Conservation (phyloP, 1,284 basidiomycete genomes). For the Gomphus bonarii region DNA sequence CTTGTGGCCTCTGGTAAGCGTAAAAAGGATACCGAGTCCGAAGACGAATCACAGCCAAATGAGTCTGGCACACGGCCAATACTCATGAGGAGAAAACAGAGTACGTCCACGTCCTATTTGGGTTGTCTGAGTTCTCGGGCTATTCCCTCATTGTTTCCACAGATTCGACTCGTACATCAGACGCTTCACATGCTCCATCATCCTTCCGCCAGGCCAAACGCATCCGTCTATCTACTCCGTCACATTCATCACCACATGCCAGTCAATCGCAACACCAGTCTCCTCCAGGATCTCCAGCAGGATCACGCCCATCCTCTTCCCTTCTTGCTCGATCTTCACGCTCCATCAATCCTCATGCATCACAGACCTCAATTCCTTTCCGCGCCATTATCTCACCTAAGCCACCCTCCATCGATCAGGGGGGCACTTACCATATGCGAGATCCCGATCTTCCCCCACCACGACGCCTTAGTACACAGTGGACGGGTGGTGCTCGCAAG, state of each 20-base stretch:
- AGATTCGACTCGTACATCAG: constrained; percentile 14
- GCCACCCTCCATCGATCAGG: constrained; percentile 52
- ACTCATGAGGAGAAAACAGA: not conserved
- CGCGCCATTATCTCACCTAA: constrained; percentile 66
- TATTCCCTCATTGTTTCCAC: not conserved
- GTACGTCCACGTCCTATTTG: not conserved
- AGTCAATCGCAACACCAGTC: constrained; percentile 17
- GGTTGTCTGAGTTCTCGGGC: not conserved
- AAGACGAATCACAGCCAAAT: not conserved
- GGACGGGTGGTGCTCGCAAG: constrained; percentile 22
- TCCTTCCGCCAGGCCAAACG: constrained; percentile 16
- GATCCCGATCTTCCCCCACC: constrained; percentile 53
- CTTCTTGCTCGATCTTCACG: constrained; percentile 22
- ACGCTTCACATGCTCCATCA: constrained; percentile 15
- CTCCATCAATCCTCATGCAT: constrained; percentile 27
- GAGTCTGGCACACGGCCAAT: not conserved
- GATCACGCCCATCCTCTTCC: constrained; percentile 19
- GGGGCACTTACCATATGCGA: constrained; percentile 61
- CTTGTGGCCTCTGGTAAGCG: not conserved
- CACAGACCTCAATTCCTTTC: constrained; percentile 54
- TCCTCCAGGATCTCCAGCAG: constrained; percentile 18
- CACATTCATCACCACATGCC: constrained; percentile 11
- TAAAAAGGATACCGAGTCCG: not conserved
- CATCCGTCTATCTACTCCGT: constrained; percentile 15
- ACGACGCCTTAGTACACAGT: constrained; percentile 3